These are phyloP conservation scores for Pezicula radicicola DNA, from an alignment of 2,329 filamentous ascomycete genomes.

Conservation along the genomic window DNA sequence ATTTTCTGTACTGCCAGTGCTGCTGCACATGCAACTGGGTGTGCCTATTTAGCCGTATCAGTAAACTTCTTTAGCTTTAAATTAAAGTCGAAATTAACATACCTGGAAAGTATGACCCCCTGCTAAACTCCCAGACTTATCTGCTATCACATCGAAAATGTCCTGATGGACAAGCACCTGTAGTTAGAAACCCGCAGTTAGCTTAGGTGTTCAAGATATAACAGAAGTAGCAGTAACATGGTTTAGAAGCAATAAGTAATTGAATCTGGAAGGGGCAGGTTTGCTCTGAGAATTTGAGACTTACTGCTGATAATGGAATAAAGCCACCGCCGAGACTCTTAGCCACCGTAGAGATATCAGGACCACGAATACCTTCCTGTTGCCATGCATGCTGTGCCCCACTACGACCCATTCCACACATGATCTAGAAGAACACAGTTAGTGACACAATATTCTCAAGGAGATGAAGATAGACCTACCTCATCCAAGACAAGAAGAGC, in stretches of 20 bases:
- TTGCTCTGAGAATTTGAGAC: too few species aligned
- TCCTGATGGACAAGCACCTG: slow-evolving; percentile 43
- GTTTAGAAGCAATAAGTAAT: too few species aligned
- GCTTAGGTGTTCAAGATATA: too few species aligned
- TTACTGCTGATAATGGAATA: slow-evolving; percentile 48
- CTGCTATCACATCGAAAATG: slow-evolving; percentile 46
- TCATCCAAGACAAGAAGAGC: slow-evolving; percentile 70
- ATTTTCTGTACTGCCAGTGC: slow-evolving; percentile 42
- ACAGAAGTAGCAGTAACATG: too few species aligned
- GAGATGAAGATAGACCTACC: slow-evolving; percentile 7
- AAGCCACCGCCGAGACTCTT: slow-evolving; percentile 63
- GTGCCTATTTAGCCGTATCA: neutral
- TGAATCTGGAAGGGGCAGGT: too few species aligned
- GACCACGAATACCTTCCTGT: slow-evolving; percentile 40
- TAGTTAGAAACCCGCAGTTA: too few species aligned
- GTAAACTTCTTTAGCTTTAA: neutral
- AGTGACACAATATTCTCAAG: too few species aligned
- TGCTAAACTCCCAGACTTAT: neutral
- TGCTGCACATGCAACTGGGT: neutral
- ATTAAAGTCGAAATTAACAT: neutral
- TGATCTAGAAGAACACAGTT: slow-evolving; percentile 39
- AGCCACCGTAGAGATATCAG: slow-evolving; percentile 61
- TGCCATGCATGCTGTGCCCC: slow-evolving; percentile 50
- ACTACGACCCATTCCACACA: slow-evolving; percentile 49
- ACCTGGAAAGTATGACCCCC: neutral